Percentiles rank a stretch among this genome's conserved stretches.
These are phyloP conservation scores for Borovskyia barvae DNA, from an alignment of 208 protist genomes.

Conservation along the genomic window DNA sequence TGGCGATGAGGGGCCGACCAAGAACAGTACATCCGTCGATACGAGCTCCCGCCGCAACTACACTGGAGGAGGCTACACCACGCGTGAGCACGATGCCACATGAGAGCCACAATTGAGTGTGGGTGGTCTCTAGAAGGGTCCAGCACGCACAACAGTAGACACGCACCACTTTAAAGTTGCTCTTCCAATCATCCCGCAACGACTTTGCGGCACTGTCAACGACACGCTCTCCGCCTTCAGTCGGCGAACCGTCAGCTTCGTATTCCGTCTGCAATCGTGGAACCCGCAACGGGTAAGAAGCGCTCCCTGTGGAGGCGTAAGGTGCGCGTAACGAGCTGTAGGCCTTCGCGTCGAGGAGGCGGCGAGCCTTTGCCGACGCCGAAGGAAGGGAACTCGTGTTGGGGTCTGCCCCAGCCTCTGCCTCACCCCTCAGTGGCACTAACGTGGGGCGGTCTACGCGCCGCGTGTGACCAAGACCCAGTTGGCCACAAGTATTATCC, in stretches of 20 bases:
- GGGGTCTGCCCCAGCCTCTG: background rate
- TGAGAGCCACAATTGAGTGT: constrained; percentile 32
- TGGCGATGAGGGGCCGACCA: constrained; percentile 24
- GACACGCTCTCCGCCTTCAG: constrained; percentile 19
- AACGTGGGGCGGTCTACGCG: constrained; percentile 14
- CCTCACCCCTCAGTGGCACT: constrained; percentile 7
- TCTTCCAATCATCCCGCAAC: background rate
- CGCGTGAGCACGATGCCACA: constrained; percentile 53
- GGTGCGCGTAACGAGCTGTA: constrained; percentile 53
- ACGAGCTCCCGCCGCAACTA: constrained; percentile 13
- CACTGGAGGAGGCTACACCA: constrained; percentile 17
- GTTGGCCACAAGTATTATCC: constrained; percentile 76
- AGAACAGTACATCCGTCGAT: constrained; percentile 45
- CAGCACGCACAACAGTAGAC: constrained; percentile 40
- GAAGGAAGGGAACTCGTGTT: background rate
- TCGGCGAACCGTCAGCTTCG: constrained; percentile 16
- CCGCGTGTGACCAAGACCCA: constrained; percentile 67
- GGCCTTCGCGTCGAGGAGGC: constrained; percentile 46
- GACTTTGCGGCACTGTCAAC: constrained; percentile 1
- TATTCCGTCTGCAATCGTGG: constrained; percentile 54
- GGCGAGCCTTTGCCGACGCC: background rate
- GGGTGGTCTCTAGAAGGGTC: constrained; percentile 35
- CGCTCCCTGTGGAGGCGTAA: constrained; percentile 59
- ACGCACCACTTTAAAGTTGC: constrained; percentile 8
- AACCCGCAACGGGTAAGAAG: constrained; percentile 68